Percentiles rank a stretch among this genome's conserved stretches.
Conservation (phyloP, 2,329 filamentous ascomycete genomes). For the Exophiala xenobiotica region DNA sequence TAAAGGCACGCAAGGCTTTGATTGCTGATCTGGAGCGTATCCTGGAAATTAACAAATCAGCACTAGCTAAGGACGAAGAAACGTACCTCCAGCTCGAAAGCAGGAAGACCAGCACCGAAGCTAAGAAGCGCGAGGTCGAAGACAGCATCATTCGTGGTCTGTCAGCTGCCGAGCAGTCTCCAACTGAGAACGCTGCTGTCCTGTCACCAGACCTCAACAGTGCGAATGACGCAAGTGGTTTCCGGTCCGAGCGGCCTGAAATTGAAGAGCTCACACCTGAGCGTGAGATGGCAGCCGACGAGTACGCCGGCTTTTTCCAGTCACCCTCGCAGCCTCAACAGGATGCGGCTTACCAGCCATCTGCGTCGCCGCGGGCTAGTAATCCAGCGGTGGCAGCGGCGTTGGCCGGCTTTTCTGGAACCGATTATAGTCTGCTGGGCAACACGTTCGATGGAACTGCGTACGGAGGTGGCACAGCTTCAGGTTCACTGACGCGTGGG, state of each 20-base stretch:
- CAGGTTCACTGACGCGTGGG: conserved; percentile 7
- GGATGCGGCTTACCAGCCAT: not conserved
- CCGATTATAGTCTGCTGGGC: conserved; percentile 10
- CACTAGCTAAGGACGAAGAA: conserved; percentile 68
- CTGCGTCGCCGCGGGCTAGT: conserved; percentile 6
- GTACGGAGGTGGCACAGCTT: not conserved
- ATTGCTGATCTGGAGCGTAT: conserved; percentile 80
- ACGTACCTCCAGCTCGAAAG: conserved; percentile 62
- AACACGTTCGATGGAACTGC: conserved; percentile 2
- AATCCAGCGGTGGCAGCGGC: conserved; percentile 27
- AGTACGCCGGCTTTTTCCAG: conserved; percentile 1
- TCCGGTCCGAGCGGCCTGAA: conserved; percentile 24
- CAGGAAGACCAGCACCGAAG: conserved; percentile 72
- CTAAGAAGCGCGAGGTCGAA: conserved; percentile 85
- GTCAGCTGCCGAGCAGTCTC: conserved; percentile 56
- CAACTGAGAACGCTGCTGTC: conserved; percentile 40
- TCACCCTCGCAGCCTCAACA: conserved; percentile 5
- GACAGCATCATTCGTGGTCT: conserved; percentile 85
- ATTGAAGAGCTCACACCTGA: conserved; percentile 31
- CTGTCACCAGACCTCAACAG: conserved; percentile 4
- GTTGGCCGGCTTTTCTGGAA: conserved; percentile 23
- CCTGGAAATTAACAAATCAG: conserved; percentile 68
- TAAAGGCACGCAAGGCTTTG: conserved; percentile 77
- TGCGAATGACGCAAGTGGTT: conserved; percentile 2
- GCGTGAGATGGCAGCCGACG: conserved; percentile 10